Percentiles rank a stretch among this genome's conserved stretches.
Evolutionary conservation across 2,329 filamentous ascomycete species (phyloP).

Genomic region (Drechslerella dactyloides): DNA sequence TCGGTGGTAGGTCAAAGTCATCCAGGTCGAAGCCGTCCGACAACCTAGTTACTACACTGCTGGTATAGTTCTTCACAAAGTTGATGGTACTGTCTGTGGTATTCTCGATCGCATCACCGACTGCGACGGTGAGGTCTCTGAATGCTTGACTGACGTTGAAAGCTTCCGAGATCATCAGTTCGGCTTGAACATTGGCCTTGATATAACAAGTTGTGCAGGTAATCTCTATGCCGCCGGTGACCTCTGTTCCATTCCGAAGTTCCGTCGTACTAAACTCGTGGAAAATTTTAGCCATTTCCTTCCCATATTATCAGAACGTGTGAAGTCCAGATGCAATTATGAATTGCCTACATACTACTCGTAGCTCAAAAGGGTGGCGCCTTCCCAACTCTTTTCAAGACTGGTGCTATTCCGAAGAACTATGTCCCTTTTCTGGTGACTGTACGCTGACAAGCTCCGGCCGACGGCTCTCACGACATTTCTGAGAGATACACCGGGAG

Average conservation of each 20-base stretch:
- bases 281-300: conserved; percentile 6
- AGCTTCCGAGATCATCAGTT: conserved; percentile 59
- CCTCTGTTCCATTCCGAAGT: not conserved
- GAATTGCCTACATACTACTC: conserved; percentile 11
- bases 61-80: conserved; percentile 54
- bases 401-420: conserved; percentile 56
- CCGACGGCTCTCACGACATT: conserved; percentile 30
- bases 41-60: conserved; percentile 54
- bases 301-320: conserved; percentile 1
- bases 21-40: conserved; percentile 55
- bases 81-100: conserved; percentile 54
- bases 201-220: conserved; percentile 64
- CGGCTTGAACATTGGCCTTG: conserved; percentile 60
- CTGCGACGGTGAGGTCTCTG: conserved; percentile 56
- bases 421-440: conserved; percentile 52
- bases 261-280: conserved; percentile 7
- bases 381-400: conserved; percentile 60
- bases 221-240: conserved; percentile 58
- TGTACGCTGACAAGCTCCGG: conserved; percentile 17
- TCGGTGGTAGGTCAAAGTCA: conserved; percentile 56
- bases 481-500: conserved; percentile 4
- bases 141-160: conserved; percentile 59
- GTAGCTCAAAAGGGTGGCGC: conserved; percentile 58
- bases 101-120: conserved; percentile 57
- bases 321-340: not conserved